Evolutionary conservation across 106 monocot genomes (phyloP), one percentile per base, ranked within the genome.

Genomic region (Phalaenopsis aphrodite): DNA sequence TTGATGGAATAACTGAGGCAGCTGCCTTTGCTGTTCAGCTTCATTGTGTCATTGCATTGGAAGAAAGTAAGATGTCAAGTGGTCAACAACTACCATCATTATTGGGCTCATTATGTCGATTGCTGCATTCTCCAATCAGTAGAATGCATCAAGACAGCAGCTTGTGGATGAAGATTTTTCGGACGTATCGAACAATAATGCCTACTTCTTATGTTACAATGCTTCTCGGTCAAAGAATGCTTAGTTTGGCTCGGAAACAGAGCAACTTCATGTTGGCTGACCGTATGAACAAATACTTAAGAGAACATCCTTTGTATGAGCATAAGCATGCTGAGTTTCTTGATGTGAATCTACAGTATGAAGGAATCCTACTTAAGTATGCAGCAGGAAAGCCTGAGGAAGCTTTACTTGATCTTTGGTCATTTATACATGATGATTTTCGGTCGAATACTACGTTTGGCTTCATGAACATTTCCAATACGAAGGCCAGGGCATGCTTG

Each of bases 401-500:
- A 73, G 94, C 99, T 47, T 47, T 99, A 56, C 41, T 79, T 3
- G 86, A 87, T 77, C 83, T 95, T 42, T 99, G 95, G 99, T 88
- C 87, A 75, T 81, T 93, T 21, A 72, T 93, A 10, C 71, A 84
- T 57, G 19, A 79, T 71, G 71, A 74, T 76, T 75, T 99, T 79
- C 72, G 89, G 66, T 86, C 87, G 47, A 66, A 78, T 76, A 19
- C 56, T 81, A 75, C 68, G 41, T 46, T 77, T 84, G 67, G 72
- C 78, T 78, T 75, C 85, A 80, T 75, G 5, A 41, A 68, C 55
- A 79, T 82, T 46, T 82, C 82, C 46, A 18, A 79, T 77, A 19
- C 90, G 78, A 91, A 91, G 80, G 99, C 95, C 47, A 99, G 91
- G 80, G 99, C 95, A 68, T 93, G 93, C 84, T 87, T 99, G 85